Percentiles rank a stretch among this genome's conserved stretches.
These are phyloP conservation scores for Cicer judaicum DNA, from an alignment of 306 rosid genomes.

Conservation along the genomic window DNA sequence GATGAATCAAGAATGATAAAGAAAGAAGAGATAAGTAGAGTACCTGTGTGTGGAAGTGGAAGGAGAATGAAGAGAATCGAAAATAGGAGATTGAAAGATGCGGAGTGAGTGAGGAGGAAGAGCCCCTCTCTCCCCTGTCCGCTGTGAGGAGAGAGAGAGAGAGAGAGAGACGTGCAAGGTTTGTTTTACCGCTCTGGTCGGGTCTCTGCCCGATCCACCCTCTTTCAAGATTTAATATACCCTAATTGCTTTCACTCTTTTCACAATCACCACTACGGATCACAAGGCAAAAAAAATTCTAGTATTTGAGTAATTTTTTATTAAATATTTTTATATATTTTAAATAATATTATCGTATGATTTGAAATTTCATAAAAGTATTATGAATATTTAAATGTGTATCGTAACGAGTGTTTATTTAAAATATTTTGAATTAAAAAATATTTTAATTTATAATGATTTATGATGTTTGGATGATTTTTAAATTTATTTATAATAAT, in stretches of 20 bases:
- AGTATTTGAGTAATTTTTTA: no score
- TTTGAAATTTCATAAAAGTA: no score
- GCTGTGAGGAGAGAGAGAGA: neutral
- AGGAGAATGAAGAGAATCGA: slow-evolving; percentile 24
- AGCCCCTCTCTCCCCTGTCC: slow-evolving; percentile 5
- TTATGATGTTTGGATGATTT: no score
- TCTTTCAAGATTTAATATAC: neutral
- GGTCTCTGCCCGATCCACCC: slow-evolving; percentile 43
- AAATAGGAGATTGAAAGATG: slow-evolving; percentile 21
- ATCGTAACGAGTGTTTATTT: no score
- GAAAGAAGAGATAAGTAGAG: neutral
- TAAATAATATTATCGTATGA: no score
- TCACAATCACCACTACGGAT: neutral
- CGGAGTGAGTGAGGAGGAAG: slow-evolving; percentile 8
- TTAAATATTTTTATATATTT: no score
- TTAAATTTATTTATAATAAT: no score
- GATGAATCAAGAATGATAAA: slow-evolving; percentile 2
- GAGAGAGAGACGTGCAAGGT: slow-evolving; percentile 41
- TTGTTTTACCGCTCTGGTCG: slow-evolving; percentile 45
- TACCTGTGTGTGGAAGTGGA: slow-evolving; percentile 31
- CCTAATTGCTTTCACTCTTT: neutral
- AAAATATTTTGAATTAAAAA: no score
- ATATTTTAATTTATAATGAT: no score
- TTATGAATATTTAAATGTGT: no score
- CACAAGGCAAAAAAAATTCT: no score